Percentiles rank a stretch among this genome's conserved stretches.
These are phyloP conservation scores for Crataegus laevigata DNA, from an alignment of 306 rosid genomes.

Conservation along the genomic window DNA sequence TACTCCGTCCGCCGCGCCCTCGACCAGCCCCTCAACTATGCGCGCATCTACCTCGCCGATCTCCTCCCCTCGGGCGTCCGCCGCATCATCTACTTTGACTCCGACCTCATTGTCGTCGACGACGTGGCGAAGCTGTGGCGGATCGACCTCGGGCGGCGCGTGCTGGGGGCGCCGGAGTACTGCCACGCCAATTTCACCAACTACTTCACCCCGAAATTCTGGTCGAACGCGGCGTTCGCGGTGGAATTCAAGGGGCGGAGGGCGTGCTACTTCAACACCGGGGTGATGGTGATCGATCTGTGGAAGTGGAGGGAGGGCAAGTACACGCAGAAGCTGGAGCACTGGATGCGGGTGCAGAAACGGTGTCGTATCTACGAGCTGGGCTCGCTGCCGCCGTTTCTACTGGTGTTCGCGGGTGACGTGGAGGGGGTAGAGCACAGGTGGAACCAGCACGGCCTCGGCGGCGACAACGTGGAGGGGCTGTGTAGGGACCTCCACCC, in stretches of 20 bases:
- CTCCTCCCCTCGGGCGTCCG: constrained; percentile 48
- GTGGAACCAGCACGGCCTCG: constrained; percentile 96
- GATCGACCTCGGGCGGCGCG: constrained; percentile 50
- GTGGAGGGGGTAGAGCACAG: constrained; percentile 77
- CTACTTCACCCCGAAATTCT: constrained; percentile 72
- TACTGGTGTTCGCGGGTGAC: constrained; percentile 74
- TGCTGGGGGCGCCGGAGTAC: constrained; percentile 82
- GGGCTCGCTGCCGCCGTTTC: constrained; percentile 80
- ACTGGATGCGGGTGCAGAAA: constrained; percentile 88
- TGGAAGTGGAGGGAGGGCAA: constrained; percentile 71
- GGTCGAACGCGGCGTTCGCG: constrained; percentile 50
- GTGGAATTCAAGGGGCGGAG: constrained; percentile 44
- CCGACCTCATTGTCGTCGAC: constrained; percentile 78
- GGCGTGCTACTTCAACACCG: constrained; percentile 85
- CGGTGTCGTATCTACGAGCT: constrained; percentile 71
- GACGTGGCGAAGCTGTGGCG: constrained; percentile 85
- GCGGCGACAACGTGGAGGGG: constrained; percentile 79
- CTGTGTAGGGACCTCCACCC: constrained; percentile 74
- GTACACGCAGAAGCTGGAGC: constrained; percentile 60
- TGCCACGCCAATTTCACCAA: constrained; percentile 86
- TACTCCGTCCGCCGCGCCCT: constrained; percentile 74
- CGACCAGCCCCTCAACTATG: constrained; percentile 90
- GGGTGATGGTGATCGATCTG: constrained; percentile 90
- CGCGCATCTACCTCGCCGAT: constrained; percentile 77
- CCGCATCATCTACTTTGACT: constrained; percentile 80